Evolutionary conservation across 257 asterid species (phyloP).

Genomic region (Capsicum rhomboideum): DNA sequence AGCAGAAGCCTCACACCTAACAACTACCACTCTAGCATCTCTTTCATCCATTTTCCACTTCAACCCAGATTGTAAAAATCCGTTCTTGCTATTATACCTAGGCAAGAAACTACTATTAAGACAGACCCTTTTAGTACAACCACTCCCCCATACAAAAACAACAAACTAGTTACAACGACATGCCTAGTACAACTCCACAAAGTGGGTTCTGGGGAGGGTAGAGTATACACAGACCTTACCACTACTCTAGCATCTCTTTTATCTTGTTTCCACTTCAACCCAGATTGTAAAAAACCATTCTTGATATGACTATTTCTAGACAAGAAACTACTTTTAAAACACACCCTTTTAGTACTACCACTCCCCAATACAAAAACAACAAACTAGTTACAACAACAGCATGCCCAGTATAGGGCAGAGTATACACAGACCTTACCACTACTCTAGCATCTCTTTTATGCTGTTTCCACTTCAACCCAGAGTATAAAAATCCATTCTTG

Average conservation of each 20-base stretch:
- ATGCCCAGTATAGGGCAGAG: too few relatives aligned
- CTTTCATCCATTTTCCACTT: conserved; percentile 57
- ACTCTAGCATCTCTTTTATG: conserved; percentile 35
- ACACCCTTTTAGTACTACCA: conserved; percentile 21
- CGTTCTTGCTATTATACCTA: too few relatives aligned
- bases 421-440: conserved; percentile 66
- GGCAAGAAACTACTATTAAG: too few relatives aligned
- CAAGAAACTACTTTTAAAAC: conserved; percentile 39
- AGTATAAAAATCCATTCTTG: conserved; percentile 27
- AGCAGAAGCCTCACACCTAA: too few relatives aligned
- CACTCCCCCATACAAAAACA: too few relatives aligned
- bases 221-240: too few relatives aligned
- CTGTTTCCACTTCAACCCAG: conserved; percentile 62
- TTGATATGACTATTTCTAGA: conserved; percentile 50
- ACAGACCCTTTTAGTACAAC: too few relatives aligned
- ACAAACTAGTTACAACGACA: too few relatives aligned
- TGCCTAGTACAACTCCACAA: too few relatives aligned
- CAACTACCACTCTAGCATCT: conserved; percentile 40
- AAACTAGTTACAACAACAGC: too few relatives aligned
- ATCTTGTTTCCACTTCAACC: conserved; percentile 61
- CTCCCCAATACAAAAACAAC: conserved; percentile 27
- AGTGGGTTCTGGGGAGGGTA: too few relatives aligned
- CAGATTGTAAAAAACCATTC: conserved; percentile 33
- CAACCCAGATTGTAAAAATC: conserved; percentile 32
- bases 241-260: conserved; percentile 41